Evolutionary conservation across 495 filamentous ascomycete genomes (phyloP).

Genomic region (Penicillium argentinense): DNA sequence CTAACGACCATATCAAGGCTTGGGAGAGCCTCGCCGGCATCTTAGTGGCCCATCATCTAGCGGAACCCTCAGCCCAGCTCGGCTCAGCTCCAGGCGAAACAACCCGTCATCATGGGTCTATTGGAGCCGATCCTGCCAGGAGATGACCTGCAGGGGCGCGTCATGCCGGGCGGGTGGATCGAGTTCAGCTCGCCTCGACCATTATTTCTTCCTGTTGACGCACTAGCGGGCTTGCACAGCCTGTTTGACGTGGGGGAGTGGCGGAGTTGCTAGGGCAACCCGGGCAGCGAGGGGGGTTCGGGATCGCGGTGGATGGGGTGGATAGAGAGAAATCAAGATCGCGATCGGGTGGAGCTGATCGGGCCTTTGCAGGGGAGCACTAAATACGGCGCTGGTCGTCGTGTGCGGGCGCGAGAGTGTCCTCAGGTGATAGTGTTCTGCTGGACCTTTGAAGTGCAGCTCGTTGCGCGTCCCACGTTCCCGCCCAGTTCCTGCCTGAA

Average conservation of each 20-base stretch:
- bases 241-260: slow-evolving; percentile 27
- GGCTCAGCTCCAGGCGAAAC: too few species aligned
- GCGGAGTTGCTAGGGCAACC: slow-evolving; percentile 40
- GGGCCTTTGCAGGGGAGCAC: background rate
- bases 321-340: slow-evolving; percentile 18
- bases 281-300: slow-evolving; percentile 7
- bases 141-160: slow-evolving; percentile 20
- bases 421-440: too few species aligned
- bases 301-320: slow-evolving; percentile 2
- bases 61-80: too few species aligned
- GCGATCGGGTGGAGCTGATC: slow-evolving; percentile 25
- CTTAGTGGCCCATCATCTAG: too few species aligned
- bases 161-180: slow-evolving; percentile 9
- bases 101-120: too few species aligned
- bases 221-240: slow-evolving; percentile 9
- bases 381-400: background rate
- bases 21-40: too few species aligned
- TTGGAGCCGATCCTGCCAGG: slow-evolving; percentile 7
- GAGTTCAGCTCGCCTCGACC: slow-evolving; percentile 17
- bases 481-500: background rate
- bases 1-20: too few species aligned
- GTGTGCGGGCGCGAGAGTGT: background rate
- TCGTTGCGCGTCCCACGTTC: too few species aligned
- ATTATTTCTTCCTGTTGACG: too few species aligned
- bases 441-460: too few species aligned